Base-by-base conservation (phyloP, 2,329 filamentous ascomycete genomes). In the Ambrosiella beaveri region DNA sequence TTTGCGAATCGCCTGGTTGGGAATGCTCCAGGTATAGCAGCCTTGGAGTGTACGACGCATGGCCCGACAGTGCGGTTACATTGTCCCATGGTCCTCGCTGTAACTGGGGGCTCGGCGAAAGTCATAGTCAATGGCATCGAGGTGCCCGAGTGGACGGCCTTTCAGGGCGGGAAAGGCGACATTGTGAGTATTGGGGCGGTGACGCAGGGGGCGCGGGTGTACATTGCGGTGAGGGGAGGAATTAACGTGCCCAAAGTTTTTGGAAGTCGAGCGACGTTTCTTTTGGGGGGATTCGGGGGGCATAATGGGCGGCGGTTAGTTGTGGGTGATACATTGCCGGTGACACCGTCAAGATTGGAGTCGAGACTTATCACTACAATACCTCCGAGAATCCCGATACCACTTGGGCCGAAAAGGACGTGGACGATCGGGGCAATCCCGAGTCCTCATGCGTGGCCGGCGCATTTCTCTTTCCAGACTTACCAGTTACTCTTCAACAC, bases 11-110 rank as follows among this genome's bases (percentile, higher is more conserved):
- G 65, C 3, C 62, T 71, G 0, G 69, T 71, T 0, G 65, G 62
- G 0, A 73, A 73, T 44, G 7, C 63, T 0, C 7, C 59, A 0
- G 62, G 63, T 1, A 64, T 63, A 0, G 66, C 70, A 9, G 68
- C 65, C 0, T 62, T 73, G 0, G 71, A 73, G 52, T 67, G 66
- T 37, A 70, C 68, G 1, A 52, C 68, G 0, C 60, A 64, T 1
- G 70, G 70, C 0, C 71, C 71, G 0, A 62, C 64, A 3, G 59
- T 73, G 11, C 62, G 61, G 1, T 73, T 73, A 19, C 66, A 71
- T 57, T 64, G 63, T 40, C 63, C 65, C 39, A 60, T 65, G 11
- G 45, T 69, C 0, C 60, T 72, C 27, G 67, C 69, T 1, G 60
- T 72, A 1, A 64, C 65, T 0, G 70, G 71, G 5, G 69, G 66